Base-by-base conservation (phyloP, 78 protist species). In the Diacronema lutheri region DNA sequence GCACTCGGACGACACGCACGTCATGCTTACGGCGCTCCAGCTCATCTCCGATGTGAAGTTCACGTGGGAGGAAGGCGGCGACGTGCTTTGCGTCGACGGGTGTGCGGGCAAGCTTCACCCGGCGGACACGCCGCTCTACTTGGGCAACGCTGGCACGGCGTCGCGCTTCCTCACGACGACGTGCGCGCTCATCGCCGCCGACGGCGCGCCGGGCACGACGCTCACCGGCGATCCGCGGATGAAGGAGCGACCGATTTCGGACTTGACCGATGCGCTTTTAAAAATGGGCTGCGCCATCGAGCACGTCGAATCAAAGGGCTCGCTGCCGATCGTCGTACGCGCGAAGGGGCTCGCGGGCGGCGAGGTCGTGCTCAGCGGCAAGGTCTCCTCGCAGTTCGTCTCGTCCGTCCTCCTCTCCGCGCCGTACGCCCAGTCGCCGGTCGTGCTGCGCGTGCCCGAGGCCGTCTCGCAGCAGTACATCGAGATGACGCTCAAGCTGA, bases 71-170 rank as follows among this genome's bases (percentile, higher is more conserved):
- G 69, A 86, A 23, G 68, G 66, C 38, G 85, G 71, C 33, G 57
- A 6, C 14, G 19, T 55, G 44, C 46, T 37, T n/a, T 5, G 13
- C 4, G 76, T 64, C 35, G 33, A 10, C 23, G 73, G 88, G 20
- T 37, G 23, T 35, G 91, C 33, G 6, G 86, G 87, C 7, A 6
- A 16, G n/a, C 83, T 84, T 26, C 13, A 0, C 13, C 19, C 69
- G 3, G 50, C 64, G 31, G 26, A 46, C 71, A 46, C 4, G 33
- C 46, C 76, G 74, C 21, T 92, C n/a, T 92, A 78, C 88, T 62
- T 92, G 84, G 92, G 90, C 60, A 92, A 92, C 83, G 92, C 95
- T 29, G 93, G 95, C n/a, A 90, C 95, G 4, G 93, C 95, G 20
- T 4, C 88, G 7, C 84, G 95, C 9, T 93, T 93, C 64, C 88